These are phyloP conservation scores for Termitomyces sp. DNA, from an alignment of 768 basidiomycete species.

Conservation along the genomic window DNA sequence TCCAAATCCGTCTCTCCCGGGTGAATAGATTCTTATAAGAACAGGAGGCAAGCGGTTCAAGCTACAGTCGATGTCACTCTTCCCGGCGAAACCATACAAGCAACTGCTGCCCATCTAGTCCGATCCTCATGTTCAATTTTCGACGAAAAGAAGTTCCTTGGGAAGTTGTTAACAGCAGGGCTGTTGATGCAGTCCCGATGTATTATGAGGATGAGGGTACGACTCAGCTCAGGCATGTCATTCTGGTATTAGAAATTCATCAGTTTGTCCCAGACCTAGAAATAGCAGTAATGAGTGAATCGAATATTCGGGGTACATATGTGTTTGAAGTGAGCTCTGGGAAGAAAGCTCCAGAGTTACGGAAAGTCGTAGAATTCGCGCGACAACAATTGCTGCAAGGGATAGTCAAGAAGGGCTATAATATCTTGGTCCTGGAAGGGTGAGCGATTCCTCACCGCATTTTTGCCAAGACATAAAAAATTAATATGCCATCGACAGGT, in stretches of 20 bases:
- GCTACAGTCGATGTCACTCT: slow-evolving; percentile 6
- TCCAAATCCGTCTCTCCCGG: slow-evolving; percentile 4
- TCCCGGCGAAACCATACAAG: background rate
- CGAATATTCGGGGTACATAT: slow-evolving; percentile 57
- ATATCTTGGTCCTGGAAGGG: slow-evolving; percentile 68
- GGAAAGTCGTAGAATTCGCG: slow-evolving; percentile 57
- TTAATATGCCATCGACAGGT: slow-evolving; percentile 35
- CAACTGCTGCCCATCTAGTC: background rate
- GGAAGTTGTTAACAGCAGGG: slow-evolving; percentile 72
- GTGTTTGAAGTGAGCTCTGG: slow-evolving; percentile 53
- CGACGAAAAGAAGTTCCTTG: slow-evolving; percentile 61
- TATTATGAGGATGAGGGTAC: slow-evolving; percentile 61
- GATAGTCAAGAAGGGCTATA: slow-evolving; percentile 52
- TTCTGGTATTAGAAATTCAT: background rate
- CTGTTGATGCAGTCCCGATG: slow-evolving; percentile 61
- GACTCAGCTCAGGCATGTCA: slow-evolving; percentile 11
- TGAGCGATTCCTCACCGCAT: slow-evolving; percentile 20
- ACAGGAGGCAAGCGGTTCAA: slow-evolving; percentile 5
- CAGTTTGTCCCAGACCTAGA: slow-evolving; percentile 46
- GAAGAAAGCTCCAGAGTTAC: slow-evolving; percentile 43
- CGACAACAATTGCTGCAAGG: slow-evolving; percentile 60
- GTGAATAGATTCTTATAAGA: slow-evolving; percentile 10
- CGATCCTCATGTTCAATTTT: slow-evolving; percentile 36
- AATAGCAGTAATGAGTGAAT: slow-evolving; percentile 48
- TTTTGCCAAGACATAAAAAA: background rate